phyloP scores from a whole-genome alignment of 306 rosid genomes.

The Oxytropis ochrocephala region DNA sequence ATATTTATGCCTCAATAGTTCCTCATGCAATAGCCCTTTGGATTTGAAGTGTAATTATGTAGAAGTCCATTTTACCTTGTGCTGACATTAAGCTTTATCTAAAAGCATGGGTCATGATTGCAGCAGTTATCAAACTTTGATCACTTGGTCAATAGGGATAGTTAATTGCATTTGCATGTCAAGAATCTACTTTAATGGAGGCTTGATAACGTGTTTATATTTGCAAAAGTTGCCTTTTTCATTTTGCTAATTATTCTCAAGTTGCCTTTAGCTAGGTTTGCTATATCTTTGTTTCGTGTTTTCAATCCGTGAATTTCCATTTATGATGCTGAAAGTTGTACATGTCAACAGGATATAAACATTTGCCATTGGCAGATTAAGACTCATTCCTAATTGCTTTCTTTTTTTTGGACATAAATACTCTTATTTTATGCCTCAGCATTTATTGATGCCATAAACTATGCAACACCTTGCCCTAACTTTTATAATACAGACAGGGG shows the following conservation, averaged over 20 bases:
- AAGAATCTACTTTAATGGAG: background rate
- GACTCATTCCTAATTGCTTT: background rate
- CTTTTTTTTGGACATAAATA: background rate
- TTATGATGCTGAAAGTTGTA: slow-evolving; percentile 2
- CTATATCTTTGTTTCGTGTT: background rate
- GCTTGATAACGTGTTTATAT: background rate
- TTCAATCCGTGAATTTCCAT: background rate
- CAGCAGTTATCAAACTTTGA: background rate
- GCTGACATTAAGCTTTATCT: background rate
- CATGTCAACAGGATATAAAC: background rate
- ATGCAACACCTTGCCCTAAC: background rate
- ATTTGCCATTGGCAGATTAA: background rate
- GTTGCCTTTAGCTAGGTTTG: background rate
- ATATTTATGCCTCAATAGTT: background rate
- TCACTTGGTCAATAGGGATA: background rate
- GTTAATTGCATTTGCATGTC: background rate
- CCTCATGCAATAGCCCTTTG: background rate
- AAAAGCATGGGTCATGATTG: background rate
- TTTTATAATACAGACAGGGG: slow-evolving; percentile 58
- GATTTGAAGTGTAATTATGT: background rate
- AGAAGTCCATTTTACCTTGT: background rate
- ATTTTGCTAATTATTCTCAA: background rate
- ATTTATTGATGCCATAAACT: slow-evolving; percentile 7
- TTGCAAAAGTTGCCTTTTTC: background rate
- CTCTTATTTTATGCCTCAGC: background rate